A percentile compares a stretch with the other conserved stretches of the same genome.
Conservation (phyloP, 306 rosid genomes). For the Vicia sativa region DNA sequence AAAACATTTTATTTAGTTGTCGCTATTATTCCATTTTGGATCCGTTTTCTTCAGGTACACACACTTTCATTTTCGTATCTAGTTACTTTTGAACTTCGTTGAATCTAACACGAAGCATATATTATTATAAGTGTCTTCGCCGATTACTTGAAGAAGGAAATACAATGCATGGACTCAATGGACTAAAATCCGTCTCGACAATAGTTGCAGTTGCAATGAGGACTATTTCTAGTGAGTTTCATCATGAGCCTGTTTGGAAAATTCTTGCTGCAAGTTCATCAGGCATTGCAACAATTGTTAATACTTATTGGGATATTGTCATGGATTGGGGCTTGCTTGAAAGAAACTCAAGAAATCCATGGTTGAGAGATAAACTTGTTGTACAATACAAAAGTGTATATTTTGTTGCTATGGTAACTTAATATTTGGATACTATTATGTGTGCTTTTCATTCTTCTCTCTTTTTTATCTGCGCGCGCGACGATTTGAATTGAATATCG, state of each 20-base stretch:
- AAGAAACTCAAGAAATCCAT: slow-evolving; percentile 39
- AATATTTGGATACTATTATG: background rate
- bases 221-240: slow-evolving; percentile 25
- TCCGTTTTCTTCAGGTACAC: slow-evolving; percentile 73
- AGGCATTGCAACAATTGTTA: slow-evolving; percentile 34
- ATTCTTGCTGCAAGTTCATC: slow-evolving; percentile 37
- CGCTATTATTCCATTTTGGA: slow-evolving; percentile 77
- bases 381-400: slow-evolving; percentile 58
- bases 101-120: slow-evolving; percentile 21
- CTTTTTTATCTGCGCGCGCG: background rate
- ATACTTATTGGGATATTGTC: slow-evolving; percentile 43
- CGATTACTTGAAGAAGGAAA: slow-evolving; percentile 33
- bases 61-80: too few species aligned
- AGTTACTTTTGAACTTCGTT: too few species aligned
- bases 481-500: background rate
- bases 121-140: slow-evolving; percentile 29
- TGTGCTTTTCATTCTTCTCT: background rate
- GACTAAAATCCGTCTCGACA: slow-evolving; percentile 38
- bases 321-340: slow-evolving; percentile 39
- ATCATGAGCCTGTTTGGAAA: slow-evolving; percentile 3
- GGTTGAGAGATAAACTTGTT: slow-evolving; percentile 72
- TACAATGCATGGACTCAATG: slow-evolving; percentile 33
- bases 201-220: slow-evolving; percentile 32
- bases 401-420: slow-evolving; percentile 63
- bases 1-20: slow-evolving; percentile 62